phyloP scores from a whole-genome alignment of 805 yeast genomes.

The Candida ascalaphidarum region DNA sequence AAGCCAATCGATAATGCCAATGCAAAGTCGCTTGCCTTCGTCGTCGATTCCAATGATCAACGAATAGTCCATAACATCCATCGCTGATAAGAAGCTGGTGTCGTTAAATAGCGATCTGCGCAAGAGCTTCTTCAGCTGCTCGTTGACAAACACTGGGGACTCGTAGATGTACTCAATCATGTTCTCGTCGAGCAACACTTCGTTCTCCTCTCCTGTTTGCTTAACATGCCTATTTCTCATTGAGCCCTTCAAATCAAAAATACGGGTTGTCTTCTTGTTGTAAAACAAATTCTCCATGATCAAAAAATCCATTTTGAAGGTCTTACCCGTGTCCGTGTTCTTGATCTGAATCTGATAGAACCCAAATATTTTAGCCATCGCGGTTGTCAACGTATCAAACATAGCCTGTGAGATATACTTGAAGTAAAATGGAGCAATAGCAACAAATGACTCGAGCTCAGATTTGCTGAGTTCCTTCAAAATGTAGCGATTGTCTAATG shows the following conservation, averaged over 20 bases:
- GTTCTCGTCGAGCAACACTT: slow-evolving; percentile 90
- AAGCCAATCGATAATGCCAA: slow-evolving; percentile 91
- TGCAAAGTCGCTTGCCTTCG: slow-evolving; percentile 58
- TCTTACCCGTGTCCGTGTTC: slow-evolving; percentile 66
- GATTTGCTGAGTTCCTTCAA: slow-evolving; percentile 81
- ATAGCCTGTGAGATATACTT: slow-evolving; percentile 92
- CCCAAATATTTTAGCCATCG: slow-evolving; percentile 90
- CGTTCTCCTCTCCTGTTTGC: slow-evolving; percentile 92
- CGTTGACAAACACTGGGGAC: slow-evolving; percentile 88
- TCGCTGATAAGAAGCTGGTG: slow-evolving; percentile 84
- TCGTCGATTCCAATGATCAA: slow-evolving; percentile 86
- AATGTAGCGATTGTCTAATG: slow-evolving; percentile 82
- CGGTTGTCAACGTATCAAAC: slow-evolving; percentile 92
- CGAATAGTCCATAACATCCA: slow-evolving; percentile 99
- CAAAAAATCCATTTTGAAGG: slow-evolving; percentile 79
- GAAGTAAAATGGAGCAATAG: slow-evolving; percentile 94
- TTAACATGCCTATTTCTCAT: slow-evolving; percentile 96
- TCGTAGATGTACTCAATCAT: slow-evolving; percentile 98
- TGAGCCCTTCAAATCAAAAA: slow-evolving; percentile 94
- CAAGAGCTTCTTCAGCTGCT: slow-evolving; percentile 77
- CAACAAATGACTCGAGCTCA: slow-evolving; percentile 88
- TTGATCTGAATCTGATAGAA: slow-evolving; percentile 89
- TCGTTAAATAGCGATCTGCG: slow-evolving; percentile 93
- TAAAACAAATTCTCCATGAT: slow-evolving; percentile 95
- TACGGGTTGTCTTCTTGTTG: slow-evolving; percentile 69